Percentiles rank a stretch among this genome's conserved stretches.
Conservation (phyloP, 208 protist genomes). For the Phytomonas sp. region DNA sequence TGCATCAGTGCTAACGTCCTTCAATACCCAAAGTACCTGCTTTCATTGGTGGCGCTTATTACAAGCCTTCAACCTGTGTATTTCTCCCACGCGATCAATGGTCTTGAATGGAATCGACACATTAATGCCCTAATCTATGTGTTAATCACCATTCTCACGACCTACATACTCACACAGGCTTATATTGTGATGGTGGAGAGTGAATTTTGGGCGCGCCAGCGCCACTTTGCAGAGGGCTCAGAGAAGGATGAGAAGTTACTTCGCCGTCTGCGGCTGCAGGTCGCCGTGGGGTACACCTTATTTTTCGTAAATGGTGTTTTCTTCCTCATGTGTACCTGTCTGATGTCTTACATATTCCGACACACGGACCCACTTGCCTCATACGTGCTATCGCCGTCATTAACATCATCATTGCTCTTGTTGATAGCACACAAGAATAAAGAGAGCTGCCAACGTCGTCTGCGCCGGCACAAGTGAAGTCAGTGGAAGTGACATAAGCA, state of each 20-base stretch:
- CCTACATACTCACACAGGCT: constrained; percentile 74
- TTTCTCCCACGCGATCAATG: constrained; percentile 80
- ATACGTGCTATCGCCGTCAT: constrained; percentile 68
- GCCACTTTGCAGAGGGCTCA: constrained; percentile 61
- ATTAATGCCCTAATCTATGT: constrained; percentile 61
- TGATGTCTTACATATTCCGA: constrained; percentile 83
- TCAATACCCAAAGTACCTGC: constrained; percentile 62
- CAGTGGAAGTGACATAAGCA: constrained; percentile 1
- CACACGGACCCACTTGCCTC: constrained; percentile 70
- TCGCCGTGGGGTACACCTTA: constrained; percentile 66
- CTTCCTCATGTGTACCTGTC: constrained; percentile 56
- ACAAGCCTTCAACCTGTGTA: constrained; percentile 78
- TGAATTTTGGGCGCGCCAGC: constrained; percentile 85
- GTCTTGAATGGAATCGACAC: constrained; percentile 43
- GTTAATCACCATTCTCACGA: constrained; percentile 35
- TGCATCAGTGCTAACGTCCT: constrained; percentile 81
- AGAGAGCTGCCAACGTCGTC: constrained; percentile 80
- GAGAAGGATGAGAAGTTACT: constrained; percentile 55
- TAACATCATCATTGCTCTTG: constrained; percentile 79
- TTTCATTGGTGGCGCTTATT: constrained; percentile 55
- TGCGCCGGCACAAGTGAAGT: constrained; percentile 69
- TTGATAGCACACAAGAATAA: constrained; percentile 87
- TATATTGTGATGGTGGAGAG: constrained; percentile 84
- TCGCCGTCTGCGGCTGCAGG: constrained; percentile 72
- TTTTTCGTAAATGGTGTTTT: constrained; percentile 84